These are phyloP conservation scores for Onygena corvina DNA, from an alignment of 2,329 filamentous ascomycete genomes.

Conservation along the genomic window DNA sequence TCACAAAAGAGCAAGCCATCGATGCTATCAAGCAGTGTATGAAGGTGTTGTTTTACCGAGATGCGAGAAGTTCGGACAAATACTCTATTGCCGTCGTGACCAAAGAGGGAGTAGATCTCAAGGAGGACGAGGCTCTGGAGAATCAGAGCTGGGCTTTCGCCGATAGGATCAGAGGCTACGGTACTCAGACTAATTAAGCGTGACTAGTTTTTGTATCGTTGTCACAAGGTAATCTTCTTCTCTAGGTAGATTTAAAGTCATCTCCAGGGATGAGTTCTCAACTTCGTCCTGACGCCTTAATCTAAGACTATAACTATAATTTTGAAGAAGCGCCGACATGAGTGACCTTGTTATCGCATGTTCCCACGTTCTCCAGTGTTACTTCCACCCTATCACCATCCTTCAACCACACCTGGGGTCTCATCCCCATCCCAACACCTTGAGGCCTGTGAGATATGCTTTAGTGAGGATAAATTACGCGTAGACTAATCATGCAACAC, in stretches of 20 bases:
- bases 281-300: neutral
- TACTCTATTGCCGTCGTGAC: conserved; percentile 88
- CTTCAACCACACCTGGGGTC: conserved; percentile 55
- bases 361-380: conserved; percentile 53
- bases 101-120: conserved; percentile 74
- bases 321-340: conserved; percentile 33
- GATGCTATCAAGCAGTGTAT: conserved; percentile 80
- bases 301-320: conserved; percentile 22
- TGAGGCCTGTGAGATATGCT: conserved; percentile 51
- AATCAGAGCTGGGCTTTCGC: conserved; percentile 97
- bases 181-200: conserved; percentile 56
- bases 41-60: conserved; percentile 96
- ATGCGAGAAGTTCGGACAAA: conserved; percentile 79
- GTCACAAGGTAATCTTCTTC: neutral
- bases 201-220: neutral
- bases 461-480: conserved; percentile 14
- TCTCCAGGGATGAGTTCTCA: neutral
- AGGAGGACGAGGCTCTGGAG: conserved; percentile 78
- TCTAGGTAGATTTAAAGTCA: neutral
- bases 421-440: conserved; percentile 59
- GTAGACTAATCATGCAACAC: conserved; percentile 16
- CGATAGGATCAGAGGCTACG: conserved; percentile 86
- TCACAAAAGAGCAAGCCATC: conserved; percentile 68
- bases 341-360: conserved; percentile 36
- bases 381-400: conserved; percentile 61